Evolutionary conservation across 306 rosid species (phyloP), one percentile per base, ranked within the genome.

Genomic region (Cicer yamashitae): DNA sequence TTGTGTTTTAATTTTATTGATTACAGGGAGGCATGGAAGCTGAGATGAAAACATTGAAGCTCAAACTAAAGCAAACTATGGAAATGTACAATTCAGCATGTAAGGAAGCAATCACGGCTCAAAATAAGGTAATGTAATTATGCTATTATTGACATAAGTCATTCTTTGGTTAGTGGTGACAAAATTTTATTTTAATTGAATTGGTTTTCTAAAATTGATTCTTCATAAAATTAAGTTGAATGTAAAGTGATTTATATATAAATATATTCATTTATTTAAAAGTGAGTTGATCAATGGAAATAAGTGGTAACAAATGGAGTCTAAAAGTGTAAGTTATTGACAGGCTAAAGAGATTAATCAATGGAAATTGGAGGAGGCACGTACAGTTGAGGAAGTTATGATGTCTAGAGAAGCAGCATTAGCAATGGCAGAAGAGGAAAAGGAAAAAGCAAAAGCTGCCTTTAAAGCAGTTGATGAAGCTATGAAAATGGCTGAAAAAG

Each of bases 21-120:
- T 57, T 67, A 22, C 79, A 94, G 99, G 81, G 65, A 66, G 93
- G 88, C 0, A 40, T 89, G 15, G 97, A 82, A 82, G 92, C 86
- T 54, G 96, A 92, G 86, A 92, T 94, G 97, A 88, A 72, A 76
- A 88, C 72, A 73, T 76, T 94, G 84, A 92, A 84, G 88, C 82
- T 85, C 22, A 89, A 89, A 79, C 70, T 94, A 74, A 88, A 88
- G 79, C 89, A 92, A 82, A 92, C 99, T 57, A 92, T 92, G 96
- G 89, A 89, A 69, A 87, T 92, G 97, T 94, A 92, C 59, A 92
- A 79, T 82, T 81, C 92, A 70, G 97, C 96, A 22, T 89, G 96
- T 85, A 92, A 89, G 85, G 96, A 94, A 78, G 92, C 96, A 70
- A 83, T 89, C 70, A 75, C 88, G 59, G 97, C 99, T 13, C 85